phyloP scores from a whole-genome alignment of 1,284 basidiomycete species.

The Trametes sp. region DNA sequence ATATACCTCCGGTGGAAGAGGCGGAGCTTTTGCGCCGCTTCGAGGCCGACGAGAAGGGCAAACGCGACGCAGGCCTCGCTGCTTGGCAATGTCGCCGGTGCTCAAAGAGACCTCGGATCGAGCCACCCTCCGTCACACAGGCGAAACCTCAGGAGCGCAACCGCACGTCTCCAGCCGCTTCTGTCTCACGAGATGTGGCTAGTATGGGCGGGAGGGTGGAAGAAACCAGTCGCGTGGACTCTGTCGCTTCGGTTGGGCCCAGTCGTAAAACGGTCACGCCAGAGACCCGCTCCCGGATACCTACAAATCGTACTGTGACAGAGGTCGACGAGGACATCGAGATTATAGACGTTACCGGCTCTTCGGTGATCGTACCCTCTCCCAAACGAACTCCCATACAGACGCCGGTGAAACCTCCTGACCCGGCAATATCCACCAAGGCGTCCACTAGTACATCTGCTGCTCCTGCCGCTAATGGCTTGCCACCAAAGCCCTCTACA shows the following conservation, averaged over 20 bases:
- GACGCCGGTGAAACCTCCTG: background rate
- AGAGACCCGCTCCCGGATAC: background rate
- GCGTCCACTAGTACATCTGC: background rate
- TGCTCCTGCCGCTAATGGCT: background rate
- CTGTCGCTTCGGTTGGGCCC: background rate
- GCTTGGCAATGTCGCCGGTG: slow-evolving; percentile 28
- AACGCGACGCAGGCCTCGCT: slow-evolving; percentile 17
- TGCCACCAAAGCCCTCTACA: background rate
- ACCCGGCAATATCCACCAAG: background rate
- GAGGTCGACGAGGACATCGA: slow-evolving; percentile 9
- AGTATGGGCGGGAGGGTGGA: background rate
- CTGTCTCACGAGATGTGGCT: background rate
- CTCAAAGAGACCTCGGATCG: slow-evolving; percentile 21
- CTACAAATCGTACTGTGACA: background rate
- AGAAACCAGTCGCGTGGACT: background rate
- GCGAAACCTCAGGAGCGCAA: background rate
- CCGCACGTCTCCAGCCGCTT: background rate
- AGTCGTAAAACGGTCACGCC: background rate
- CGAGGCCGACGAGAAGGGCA: slow-evolving; percentile 21
- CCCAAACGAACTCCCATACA: background rate
- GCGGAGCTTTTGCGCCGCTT: slow-evolving; percentile 24
- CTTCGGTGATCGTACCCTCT: background rate
- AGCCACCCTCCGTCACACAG: background rate
- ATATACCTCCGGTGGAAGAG: slow-evolving; percentile 32
- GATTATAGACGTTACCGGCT: background rate